These are phyloP conservation scores for Calonectria pseudoreteaudii DNA, from an alignment of 2,329 filamentous ascomycete species.

Conservation along the genomic window DNA sequence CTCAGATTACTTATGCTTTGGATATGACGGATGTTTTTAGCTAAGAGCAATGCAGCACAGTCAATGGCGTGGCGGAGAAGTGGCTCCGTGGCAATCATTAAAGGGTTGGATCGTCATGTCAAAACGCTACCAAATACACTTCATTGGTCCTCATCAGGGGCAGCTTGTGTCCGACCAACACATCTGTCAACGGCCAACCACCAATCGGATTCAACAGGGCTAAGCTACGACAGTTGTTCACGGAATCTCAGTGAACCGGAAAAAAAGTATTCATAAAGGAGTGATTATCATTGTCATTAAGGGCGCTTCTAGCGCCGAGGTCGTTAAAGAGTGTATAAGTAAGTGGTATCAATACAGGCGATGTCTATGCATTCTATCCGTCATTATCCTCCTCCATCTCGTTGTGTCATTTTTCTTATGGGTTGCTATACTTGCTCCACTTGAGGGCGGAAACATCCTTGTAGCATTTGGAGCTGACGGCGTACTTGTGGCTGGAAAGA, in stretches of 20 bases:
- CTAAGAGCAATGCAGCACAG: not conserved
- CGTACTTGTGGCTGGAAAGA: slow-evolving; percentile 54
- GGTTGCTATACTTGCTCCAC: slow-evolving; percentile 39
- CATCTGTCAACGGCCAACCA: not conserved
- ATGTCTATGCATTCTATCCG: not conserved
- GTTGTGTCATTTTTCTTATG: not conserved
- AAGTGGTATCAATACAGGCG: slow-evolving; percentile 11
- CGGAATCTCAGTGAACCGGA: not conserved
- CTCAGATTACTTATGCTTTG: not conserved
- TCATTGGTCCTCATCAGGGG: not conserved
- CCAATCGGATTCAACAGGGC: not conserved
- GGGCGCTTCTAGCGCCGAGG: not conserved
- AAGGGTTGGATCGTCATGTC: not conserved
- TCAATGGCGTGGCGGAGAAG: not conserved
- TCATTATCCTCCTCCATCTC: not conserved
- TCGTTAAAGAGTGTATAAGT: slow-evolving; percentile 15
- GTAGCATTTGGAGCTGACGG: slow-evolving; percentile 54
- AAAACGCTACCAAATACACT: not conserved
- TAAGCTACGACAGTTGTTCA: not conserved
- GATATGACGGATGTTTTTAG: not conserved
- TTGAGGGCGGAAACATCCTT: slow-evolving; percentile 48
- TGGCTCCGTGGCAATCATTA: not conserved
- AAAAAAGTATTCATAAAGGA: not conserved
- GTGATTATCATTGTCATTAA: slow-evolving; percentile 14
- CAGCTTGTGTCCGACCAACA: not conserved